A percentile compares a stretch with the other conserved stretches of the same genome.
Conservation (phyloP, 768 basidiomycete species). For the Macrocybe gigantea region DNA sequence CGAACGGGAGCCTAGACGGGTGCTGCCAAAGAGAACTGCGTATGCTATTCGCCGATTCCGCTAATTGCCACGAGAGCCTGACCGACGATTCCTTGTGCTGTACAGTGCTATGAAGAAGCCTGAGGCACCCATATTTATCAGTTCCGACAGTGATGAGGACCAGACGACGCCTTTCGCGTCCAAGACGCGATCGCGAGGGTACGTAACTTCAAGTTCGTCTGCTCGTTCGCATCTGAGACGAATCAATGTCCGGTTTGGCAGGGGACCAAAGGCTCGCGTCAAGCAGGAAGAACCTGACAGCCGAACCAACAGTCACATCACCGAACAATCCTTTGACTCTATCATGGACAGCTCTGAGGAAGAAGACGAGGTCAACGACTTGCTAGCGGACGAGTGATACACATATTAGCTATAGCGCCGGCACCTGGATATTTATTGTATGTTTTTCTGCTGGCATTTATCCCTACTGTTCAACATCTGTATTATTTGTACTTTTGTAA, state of each 20-base stretch:
- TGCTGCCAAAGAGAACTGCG: slow-evolving; percentile 55
- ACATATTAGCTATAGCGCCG: too few species aligned
- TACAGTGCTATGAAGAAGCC: slow-evolving; percentile 35
- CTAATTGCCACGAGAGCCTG: not conserved
- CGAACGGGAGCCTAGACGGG: slow-evolving; percentile 39
- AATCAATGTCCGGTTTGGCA: not conserved
- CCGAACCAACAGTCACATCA: slow-evolving; percentile 26
- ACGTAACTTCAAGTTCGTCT: not conserved
- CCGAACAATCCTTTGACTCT: slow-evolving; percentile 32
- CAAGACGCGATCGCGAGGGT: slow-evolving; percentile 12
- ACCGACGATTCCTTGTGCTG: not conserved
- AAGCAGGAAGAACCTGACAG: slow-evolving; percentile 8
- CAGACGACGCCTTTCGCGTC: slow-evolving; percentile 10
- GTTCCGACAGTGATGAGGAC: slow-evolving; percentile 33
- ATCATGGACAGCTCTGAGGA: slow-evolving; percentile 49
- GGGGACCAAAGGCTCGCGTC: slow-evolving; percentile 6
- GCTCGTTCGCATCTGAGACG: slow-evolving; percentile 10
- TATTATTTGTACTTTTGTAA: too few species aligned
- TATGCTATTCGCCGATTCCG: slow-evolving; percentile 23
- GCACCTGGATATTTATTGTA: too few species aligned
- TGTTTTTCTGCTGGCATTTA: too few species aligned
- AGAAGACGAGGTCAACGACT: slow-evolving; percentile 47
- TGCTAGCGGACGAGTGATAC: slow-evolving; percentile 22
- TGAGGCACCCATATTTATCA: slow-evolving; percentile 26
- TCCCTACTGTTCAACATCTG: too few species aligned